Base-by-base conservation (phyloP, 257 asterid species). In the Solanum commersonii region DNA sequence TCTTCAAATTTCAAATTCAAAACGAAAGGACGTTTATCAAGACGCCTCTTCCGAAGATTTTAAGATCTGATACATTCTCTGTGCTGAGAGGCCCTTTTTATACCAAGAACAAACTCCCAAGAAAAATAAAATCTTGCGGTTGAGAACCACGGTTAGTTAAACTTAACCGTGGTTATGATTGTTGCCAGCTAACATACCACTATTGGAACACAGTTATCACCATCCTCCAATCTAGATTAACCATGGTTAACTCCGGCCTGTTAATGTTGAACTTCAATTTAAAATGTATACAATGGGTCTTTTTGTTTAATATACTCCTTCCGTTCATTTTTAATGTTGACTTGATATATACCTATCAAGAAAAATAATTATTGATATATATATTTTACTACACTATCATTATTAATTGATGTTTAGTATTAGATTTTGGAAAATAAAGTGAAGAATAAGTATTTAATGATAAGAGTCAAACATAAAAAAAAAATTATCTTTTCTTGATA, bases 21-120 rank as follows among this genome's bases (percentile, higher is more conserved):
- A 77, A 16, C 4, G 27, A 46, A 31, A 11, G 31, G 91, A 86
- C 91, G 91, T 89, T 87, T 89, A 89, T 85, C 71, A 89, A 89
- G 91, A 89, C 91, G 91, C 90, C 91, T 67, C 23, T 27, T 40
- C 33, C 31, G 37, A 84, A 8, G 68, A 37, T 46, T 60, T 88
- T 63, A 85, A 12, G 52, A 74, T 42, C 35, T 79, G 85, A n/a
- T 16, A 9, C 27, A 2, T 14, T 18, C 20, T 37, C 10, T 16
- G 0, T 68, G 40, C 76, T 12, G 27, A 46, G 44, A 88, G 42
- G 38, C 86, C 83, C 71, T 31, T 79, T 82, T 82, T 82, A 82
- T 82, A 49, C 44, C 23, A 29, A 1, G 29, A 46, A 31, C 68
- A 15, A 15, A 27, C 10, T 31, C 40, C 20, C 13, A 29, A 49